Percentiles rank a stretch among this genome's conserved stretches.
Evolutionary conservation across 78 protist genomes (phyloP).

Genomic region (Trichosphaerium sp.): DNA sequence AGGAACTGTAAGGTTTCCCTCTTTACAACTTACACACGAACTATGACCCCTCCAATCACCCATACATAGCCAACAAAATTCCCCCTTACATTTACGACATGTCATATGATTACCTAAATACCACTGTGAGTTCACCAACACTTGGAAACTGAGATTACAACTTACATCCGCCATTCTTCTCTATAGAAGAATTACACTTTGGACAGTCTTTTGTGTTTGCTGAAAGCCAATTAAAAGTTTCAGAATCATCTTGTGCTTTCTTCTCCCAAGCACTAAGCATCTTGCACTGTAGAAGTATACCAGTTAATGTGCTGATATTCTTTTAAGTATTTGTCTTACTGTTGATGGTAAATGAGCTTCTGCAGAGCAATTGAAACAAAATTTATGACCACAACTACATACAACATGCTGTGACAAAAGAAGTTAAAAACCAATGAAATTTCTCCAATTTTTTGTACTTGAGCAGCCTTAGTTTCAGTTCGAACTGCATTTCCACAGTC

Average conservation of each 20-base stretch:
- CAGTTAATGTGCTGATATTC: conserved; percentile 1
- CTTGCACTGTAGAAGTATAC: background rate
- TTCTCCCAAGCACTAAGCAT: background rate
- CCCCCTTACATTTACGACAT: conserved; percentile 47
- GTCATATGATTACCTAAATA: conserved; percentile 60
- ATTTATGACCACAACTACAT: conserved; percentile 1
- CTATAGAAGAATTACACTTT: conserved; percentile 10
- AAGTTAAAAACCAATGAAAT: background rate
- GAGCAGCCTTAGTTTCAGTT: no score
- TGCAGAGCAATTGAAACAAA: conserved; percentile 3
- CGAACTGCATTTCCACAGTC: background rate
- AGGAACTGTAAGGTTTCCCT: no score
- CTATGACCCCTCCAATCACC: conserved; percentile 59
- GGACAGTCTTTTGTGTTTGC: conserved; percentile 32
- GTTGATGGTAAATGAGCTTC: conserved; percentile 12
- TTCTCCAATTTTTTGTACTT: background rate
- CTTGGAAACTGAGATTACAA: background rate
- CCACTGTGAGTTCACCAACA: background rate
- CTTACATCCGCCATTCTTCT: conserved; percentile 18
- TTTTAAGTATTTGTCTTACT: background rate
- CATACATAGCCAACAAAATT: conserved; percentile 65
- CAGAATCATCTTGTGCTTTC: background rate
- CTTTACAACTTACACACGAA: no score
- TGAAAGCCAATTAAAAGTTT: background rate
- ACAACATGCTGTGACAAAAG: background rate